Evolutionary conservation across 768 basidiomycete species (phyloP), one percentile per base, ranked within the genome.

Genomic region (Melanogaster broomeanus): DNA sequence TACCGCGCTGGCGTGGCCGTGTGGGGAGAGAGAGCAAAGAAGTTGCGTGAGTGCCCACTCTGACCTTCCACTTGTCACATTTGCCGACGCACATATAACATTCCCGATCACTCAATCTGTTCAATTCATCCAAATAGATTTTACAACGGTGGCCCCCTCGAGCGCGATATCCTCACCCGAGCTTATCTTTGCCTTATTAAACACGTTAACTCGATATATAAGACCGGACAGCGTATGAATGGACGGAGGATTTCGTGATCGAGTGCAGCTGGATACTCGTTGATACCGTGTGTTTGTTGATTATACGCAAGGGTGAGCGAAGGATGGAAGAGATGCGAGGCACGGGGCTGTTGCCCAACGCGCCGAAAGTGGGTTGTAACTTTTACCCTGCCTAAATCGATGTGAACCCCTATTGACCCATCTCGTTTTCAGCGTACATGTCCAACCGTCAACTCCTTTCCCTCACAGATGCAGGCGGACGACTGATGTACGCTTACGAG

Each of bases 161-260:
- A 98, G 69, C 83, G 83, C 57, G 84, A 87, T 53, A 94, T 98
- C 42, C 72, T 98, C 38, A 82, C 80, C 46, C 71, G 75, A 16
- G 88, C 92, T 0, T 98, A 97, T 60, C 65, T 87, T 55, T 77
- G 81, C 25, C 69, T 98, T 87, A n/a, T n/a, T n/a, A n/a, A n/a
- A n/a, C n/a, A n/a, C n/a, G n/a, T n/a, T n/a, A n/a, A n/a, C n/a
- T n/a, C 84, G 0, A 93, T 97, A 42, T 95, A 92, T 75, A 93
- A 91, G 88, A 90, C 46, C 86, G 93, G 13, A 91, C 94, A 41
- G 88, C 88, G 2, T 95, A 92, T 62, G 91, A 85, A 72, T 97
- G 90, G 94, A 97, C 91, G 1, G 95, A 97, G 64, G 95, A 97
- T 73, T 94, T 92, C 59, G 88, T 97, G 18, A 93, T 97, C 77